phyloP scores from a whole-genome alignment of 2,329 filamentous ascomycete species.

The Beauveria varroae region DNA sequence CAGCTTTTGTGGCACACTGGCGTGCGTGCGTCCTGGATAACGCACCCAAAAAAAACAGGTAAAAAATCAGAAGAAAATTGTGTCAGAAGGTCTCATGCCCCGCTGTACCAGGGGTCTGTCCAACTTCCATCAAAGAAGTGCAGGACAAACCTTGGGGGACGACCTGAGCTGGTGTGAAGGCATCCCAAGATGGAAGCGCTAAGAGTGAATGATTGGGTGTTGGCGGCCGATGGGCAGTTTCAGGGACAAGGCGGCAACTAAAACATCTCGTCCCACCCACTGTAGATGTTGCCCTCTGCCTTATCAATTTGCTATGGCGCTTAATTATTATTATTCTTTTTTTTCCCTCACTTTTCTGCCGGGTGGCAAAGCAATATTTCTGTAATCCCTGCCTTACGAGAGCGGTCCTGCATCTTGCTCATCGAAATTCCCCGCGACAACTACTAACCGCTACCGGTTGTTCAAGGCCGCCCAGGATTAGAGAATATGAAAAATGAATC shows the following conservation, averaged over 20 bases:
- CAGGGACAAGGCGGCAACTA: slow-evolving; percentile 7
- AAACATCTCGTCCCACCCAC: neutral
- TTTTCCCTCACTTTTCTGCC: neutral
- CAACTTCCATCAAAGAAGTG: neutral
- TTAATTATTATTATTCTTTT: neutral
- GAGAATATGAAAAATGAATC: too few species aligned
- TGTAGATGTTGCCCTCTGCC: neutral
- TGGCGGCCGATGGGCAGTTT: neutral
- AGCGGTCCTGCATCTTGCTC: neutral
- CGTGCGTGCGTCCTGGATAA: neutral
- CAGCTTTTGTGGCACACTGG: neutral
- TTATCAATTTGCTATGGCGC: neutral
- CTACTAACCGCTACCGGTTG: neutral
- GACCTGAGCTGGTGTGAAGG: neutral
- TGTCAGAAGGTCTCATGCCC: neutral
- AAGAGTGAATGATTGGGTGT: slow-evolving; percentile 6
- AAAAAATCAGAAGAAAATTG: neutral
- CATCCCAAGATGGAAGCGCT: slow-evolving; percentile 10
- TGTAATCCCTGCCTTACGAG: neutral
- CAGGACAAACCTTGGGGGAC: neutral
- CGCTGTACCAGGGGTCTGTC: neutral
- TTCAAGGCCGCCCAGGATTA: too few species aligned
- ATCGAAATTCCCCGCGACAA: neutral
- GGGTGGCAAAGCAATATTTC: neutral
- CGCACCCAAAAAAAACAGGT: neutral